Percentiles rank a stretch among this genome's conserved stretches.
Conservation (phyloP, 2,329 filamentous ascomycete species). For the Teratosphaeriaceae sp. region DNA sequence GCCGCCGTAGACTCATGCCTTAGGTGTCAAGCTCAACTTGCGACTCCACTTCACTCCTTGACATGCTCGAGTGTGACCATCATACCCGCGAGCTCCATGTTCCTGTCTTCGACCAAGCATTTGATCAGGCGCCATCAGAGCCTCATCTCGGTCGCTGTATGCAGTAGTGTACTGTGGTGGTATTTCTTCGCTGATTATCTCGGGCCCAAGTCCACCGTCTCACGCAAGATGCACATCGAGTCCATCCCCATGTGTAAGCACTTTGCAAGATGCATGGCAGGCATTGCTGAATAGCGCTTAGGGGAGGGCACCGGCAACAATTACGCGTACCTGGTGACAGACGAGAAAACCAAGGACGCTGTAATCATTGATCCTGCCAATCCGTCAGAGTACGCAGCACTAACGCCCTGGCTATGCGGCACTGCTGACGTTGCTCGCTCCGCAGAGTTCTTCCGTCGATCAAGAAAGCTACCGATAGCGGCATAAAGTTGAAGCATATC, state of each 20-base stretch:
- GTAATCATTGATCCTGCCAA: slow-evolving; percentile 73
- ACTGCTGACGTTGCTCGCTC: slow-evolving; percentile 3
- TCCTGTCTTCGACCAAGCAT: not conserved
- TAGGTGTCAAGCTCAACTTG: too few relatives aligned
- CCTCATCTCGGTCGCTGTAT: slow-evolving; percentile 16
- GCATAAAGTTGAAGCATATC: slow-evolving; percentile 80
- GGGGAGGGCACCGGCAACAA: slow-evolving; percentile 75
- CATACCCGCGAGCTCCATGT: too few relatives aligned
- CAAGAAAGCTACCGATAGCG: slow-evolving; percentile 63
- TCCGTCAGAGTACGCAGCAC: slow-evolving; percentile 60
- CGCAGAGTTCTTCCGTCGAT: slow-evolving; percentile 57
- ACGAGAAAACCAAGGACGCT: slow-evolving; percentile 44
- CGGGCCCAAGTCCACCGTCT: slow-evolving; percentile 13
- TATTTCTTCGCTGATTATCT: slow-evolving; percentile 17
- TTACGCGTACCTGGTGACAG: slow-evolving; percentile 63
- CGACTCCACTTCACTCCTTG: not conserved
- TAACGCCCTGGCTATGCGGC: not conserved
- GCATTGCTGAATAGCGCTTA: too few relatives aligned
- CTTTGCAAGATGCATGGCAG: too few relatives aligned
- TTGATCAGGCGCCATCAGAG: not conserved
- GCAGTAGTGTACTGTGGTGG: slow-evolving; percentile 13
- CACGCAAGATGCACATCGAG: slow-evolving; percentile 67
- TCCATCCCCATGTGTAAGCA: slow-evolving; percentile 83
- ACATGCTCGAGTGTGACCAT: too few relatives aligned
- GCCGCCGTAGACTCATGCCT: too few relatives aligned